Evolutionary conservation across 768 basidiomycete species (phyloP).

Genomic region (Cystobasidiopsis lactophilus): DNA sequence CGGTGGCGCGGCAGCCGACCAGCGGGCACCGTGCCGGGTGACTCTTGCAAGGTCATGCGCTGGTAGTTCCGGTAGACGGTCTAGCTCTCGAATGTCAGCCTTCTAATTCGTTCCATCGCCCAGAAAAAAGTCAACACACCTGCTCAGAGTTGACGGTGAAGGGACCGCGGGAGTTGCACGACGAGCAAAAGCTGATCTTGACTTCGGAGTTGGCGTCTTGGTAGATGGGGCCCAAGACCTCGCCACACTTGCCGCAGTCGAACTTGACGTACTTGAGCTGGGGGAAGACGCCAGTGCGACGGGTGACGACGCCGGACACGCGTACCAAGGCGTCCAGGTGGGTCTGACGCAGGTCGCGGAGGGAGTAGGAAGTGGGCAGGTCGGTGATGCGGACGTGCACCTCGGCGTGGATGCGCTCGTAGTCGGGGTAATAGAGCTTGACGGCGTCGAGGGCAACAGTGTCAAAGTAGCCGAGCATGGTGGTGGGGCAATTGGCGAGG

Average conservation of each 20-base stretch:
- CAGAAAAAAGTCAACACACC: slow-evolving; percentile 29
- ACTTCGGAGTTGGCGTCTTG: slow-evolving; percentile 91
- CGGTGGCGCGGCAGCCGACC: slow-evolving; percentile 91
- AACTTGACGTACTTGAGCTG: slow-evolving; percentile 99
- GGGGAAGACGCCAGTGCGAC: slow-evolving; percentile 91
- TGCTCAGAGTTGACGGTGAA: slow-evolving; percentile 93
- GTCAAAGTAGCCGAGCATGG: slow-evolving; percentile 86
- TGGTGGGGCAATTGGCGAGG: slow-evolving; percentile 75
- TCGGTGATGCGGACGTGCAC: slow-evolving; percentile 93
- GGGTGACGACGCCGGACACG: slow-evolving; percentile 83
- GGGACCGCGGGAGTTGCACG: slow-evolving; percentile 84
- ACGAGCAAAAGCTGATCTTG: slow-evolving; percentile 76
- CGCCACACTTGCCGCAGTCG: slow-evolving; percentile 83
- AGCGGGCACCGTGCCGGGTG: slow-evolving; percentile 89
- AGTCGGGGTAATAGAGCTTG: slow-evolving; percentile 81
- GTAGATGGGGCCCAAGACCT: slow-evolving; percentile 87
- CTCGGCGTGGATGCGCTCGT: slow-evolving; percentile 91
- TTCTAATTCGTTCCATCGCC: neutral
- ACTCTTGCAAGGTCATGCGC: slow-evolving; percentile 95
- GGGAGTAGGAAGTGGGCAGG: slow-evolving; percentile 65
- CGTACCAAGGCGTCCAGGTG: slow-evolving; percentile 90
- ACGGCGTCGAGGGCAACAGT: slow-evolving; percentile 85
- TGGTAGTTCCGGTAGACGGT: slow-evolving; percentile 97
- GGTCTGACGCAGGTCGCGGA: slow-evolving; percentile 76
- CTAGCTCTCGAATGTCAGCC: slow-evolving; percentile 28